A percentile compares a stretch with the other conserved stretches of the same genome.
phyloP scores from a whole-genome alignment of 2,329 filamentous ascomycete genomes.

The Onygenales sp. region DNA sequence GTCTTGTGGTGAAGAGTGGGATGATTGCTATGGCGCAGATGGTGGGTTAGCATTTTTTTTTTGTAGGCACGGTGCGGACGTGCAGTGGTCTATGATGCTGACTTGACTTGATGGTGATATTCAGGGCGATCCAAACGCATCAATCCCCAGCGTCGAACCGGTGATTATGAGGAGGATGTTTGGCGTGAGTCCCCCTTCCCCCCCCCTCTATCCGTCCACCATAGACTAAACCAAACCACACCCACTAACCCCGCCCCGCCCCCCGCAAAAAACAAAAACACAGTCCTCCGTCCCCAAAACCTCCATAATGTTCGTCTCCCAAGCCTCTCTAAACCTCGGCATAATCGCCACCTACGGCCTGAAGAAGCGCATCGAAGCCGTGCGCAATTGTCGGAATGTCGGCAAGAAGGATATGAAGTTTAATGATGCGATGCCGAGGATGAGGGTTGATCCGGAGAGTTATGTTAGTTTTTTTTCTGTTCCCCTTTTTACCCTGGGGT shows the following conservation, averaged over 20 bases:
- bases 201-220: neutral
- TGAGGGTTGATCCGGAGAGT: constrained; percentile 85
- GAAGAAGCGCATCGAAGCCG: constrained; percentile 69
- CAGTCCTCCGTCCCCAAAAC: constrained; percentile 56
- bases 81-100: no score
- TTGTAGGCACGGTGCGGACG: neutral
- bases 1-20: constrained; percentile 73
- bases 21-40: constrained; percentile 76
- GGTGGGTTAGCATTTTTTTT: constrained; percentile 41
- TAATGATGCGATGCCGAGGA: constrained; percentile 73
- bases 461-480: constrained; percentile 44
- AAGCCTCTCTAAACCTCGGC: constrained; percentile 59
- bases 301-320: constrained; percentile 75
- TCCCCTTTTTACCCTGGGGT: neutral
- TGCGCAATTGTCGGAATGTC: constrained; percentile 64
- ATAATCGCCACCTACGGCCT: constrained; percentile 63
- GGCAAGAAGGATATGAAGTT: constrained; percentile 84
- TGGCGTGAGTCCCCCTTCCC: constrained; percentile 35
- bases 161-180: constrained; percentile 81
- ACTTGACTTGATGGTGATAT: neutral
- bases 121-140: constrained; percentile 69
- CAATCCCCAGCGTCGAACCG: constrained; percentile 81
- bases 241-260: neutral
- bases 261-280: no score
- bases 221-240: neutral